Evolutionary conservation across 2,329 filamentous ascomycete species (phyloP), one percentile per base, ranked within the genome.

Genomic region (Anisogramma anomala): DNA sequence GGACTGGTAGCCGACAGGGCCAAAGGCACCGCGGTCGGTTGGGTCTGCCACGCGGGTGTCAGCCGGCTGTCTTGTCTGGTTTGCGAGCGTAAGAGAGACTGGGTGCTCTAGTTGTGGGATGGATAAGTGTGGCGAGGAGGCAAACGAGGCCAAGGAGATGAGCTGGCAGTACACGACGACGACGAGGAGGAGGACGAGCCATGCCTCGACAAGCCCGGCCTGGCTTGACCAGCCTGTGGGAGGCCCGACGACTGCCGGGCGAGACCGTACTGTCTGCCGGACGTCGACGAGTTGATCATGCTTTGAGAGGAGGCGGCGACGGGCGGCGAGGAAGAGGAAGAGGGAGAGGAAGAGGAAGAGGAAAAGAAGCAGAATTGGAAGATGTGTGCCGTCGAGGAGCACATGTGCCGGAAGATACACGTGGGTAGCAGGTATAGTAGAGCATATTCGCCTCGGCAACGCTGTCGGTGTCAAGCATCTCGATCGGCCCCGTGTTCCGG

Each of bases 1-100:
- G 58, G 76, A 77, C 56, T 78, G 74, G 57, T 82, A 82, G 11
- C 65, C 63, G 10, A 69, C 56, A 27, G 61, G 58, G 22, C 40
- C 37, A 32, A 64, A 62, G 36, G 55, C 56, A 40, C 67, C 66
- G 45, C 71, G 65, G 53, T 77, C 72, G 40, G 62, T 59, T 25
- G 68, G 63, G 58, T 78, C 74, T 78, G 57, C 44, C 49, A 33
- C 49, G 43, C 28, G 46, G 13, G 52, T 38, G 58, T 68, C 58
- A 67, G 65, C 50, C 14, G 32, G 18, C 6, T 25, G 18, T 34
- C 18, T 14, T 34, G 30, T 18, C 15, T 17, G n/a, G 14, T 19
- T 38, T 11, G 18, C 11, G 30, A 18, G 2, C 14, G 14, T 14
- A 15, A 9, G 30, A 7, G 30, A 38, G 20, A 11, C 28, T 22